Evolutionary conservation across 345 rosid genomes (phyloP).

Genomic region (Limnanthes douglasii): DNA sequence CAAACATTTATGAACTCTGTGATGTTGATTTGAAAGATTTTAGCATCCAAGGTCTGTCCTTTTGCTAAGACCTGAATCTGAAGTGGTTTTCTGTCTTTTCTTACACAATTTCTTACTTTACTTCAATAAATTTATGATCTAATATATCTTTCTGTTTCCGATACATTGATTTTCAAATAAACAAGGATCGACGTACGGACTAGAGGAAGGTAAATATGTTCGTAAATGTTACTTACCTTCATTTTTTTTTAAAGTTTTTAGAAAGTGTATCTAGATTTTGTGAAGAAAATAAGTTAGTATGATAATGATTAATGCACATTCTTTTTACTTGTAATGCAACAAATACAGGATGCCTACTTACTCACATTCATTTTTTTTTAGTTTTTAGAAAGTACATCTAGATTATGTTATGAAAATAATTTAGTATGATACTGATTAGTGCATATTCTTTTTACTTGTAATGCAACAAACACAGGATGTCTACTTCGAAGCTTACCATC

Average conservation of each 20-base stretch:
- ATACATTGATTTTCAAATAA: slow-evolving; percentile 13
- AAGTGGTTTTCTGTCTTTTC: not conserved
- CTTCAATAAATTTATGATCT: slow-evolving; percentile 11
- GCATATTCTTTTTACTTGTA: slow-evolving; percentile 1
- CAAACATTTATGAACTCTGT: slow-evolving; percentile 85
- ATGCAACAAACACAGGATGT: slow-evolving; percentile 40
- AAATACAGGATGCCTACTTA: slow-evolving; percentile 55
- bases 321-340: slow-evolving; percentile 6
- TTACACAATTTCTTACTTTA: not conserved
- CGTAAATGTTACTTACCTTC: not conserved
- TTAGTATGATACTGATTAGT: slow-evolving; percentile 4
- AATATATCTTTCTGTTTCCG: slow-evolving; percentile 9
- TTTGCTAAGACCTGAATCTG: slow-evolving; percentile 1
- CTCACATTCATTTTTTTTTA: not conserved
- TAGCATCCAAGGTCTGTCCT: slow-evolving; percentile 64
- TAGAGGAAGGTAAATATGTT: slow-evolving; percentile 48
- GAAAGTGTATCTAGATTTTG: slow-evolving; percentile 2
- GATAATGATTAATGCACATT: slow-evolving; percentile 1
- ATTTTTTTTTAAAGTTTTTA: not conserved
- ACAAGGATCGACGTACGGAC: slow-evolving; percentile 54
- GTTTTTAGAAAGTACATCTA: not conserved
- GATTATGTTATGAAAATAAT: slow-evolving; percentile 3
- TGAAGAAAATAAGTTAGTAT: slow-evolving; percentile 3
- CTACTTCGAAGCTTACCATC: slow-evolving; percentile 79
- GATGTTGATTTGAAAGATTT: slow-evolving; percentile 94